phyloP scores from a whole-genome alignment of 2,329 filamentous ascomycete species.

The Thermomyces lanuginosus region DNA sequence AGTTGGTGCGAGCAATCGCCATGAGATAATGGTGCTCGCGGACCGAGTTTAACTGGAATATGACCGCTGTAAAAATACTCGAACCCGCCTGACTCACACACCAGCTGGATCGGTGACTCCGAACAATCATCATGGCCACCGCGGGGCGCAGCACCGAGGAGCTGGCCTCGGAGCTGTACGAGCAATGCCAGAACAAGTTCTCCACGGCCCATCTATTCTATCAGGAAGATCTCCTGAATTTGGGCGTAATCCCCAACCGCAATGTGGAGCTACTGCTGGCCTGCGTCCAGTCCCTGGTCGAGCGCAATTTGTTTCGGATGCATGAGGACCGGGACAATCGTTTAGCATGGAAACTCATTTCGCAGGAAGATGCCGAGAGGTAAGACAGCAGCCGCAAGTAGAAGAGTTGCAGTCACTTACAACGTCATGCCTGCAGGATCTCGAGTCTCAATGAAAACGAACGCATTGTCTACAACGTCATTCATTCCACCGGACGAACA shows the following conservation, averaged over 20 bases:
- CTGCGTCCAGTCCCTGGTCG: slow-evolving; percentile 29
- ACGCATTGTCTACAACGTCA: slow-evolving; percentile 69
- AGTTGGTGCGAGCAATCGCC: no score
- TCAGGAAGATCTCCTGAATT: slow-evolving; percentile 29
- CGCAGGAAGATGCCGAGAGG: slow-evolving; percentile 34
- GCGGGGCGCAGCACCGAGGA: slow-evolving; percentile 18
- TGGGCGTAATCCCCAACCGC: slow-evolving; percentile 28
- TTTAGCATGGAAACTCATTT: slow-evolving; percentile 33
- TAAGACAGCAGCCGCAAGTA: slow-evolving; percentile 12
- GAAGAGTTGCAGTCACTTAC: background rate
- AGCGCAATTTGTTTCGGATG: slow-evolving; percentile 31
- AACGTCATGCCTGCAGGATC: slow-evolving; percentile 16
- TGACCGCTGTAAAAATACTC: no score
- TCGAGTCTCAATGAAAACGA: slow-evolving; percentile 48
- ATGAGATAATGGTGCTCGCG: no score
- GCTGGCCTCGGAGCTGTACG: slow-evolving; percentile 31
- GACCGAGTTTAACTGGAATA: no score
- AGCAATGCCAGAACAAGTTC: slow-evolving; percentile 25
- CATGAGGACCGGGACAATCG: slow-evolving; percentile 28
- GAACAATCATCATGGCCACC: slow-evolving; percentile 16
- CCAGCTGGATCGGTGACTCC: slow-evolving; percentile 1
- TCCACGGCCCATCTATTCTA: slow-evolving; percentile 29
- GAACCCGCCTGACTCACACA: no score
- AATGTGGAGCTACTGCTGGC: slow-evolving; percentile 27
- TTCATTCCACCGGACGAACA: slow-evolving; percentile 69